phyloP scores from a whole-genome alignment of 495 filamentous ascomycete species.

The Aspergillus cavernicola region DNA sequence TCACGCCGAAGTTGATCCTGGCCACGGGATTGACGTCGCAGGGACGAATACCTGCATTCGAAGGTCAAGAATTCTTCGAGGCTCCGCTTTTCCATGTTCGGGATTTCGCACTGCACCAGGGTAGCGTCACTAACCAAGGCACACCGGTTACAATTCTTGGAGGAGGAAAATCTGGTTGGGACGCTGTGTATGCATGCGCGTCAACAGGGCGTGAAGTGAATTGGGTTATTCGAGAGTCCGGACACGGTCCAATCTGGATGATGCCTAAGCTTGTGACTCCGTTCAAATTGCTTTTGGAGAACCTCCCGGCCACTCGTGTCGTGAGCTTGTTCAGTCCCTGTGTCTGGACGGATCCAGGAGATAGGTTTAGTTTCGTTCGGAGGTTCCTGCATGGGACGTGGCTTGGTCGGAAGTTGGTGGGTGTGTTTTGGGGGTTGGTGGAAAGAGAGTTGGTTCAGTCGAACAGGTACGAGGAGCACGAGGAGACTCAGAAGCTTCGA shows the following conservation, averaged over 20 bases:
- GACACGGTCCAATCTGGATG: constrained; percentile 72
- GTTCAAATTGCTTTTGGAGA: constrained; percentile 54
- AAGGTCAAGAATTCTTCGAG: constrained; percentile 47
- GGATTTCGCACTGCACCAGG: constrained; percentile 48
- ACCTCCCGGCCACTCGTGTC: constrained; percentile 60
- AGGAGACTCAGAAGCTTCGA: constrained; percentile 58
- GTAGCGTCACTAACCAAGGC: constrained; percentile 21
- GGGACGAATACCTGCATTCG: constrained; percentile 49
- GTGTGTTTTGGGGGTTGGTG: constrained; percentile 63
- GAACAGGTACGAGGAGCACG: constrained; percentile 57
- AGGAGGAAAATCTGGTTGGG: constrained; percentile 70
- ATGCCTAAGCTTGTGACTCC: constrained; percentile 49
- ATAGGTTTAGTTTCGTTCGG: constrained; percentile 24
- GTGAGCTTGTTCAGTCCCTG: constrained; percentile 62
- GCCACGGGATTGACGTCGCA: constrained; percentile 66
- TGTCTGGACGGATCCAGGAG: constrained; percentile 47
- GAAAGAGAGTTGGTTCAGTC: constrained; percentile 55
- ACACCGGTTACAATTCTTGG: constrained; percentile 58
- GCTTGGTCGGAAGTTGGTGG: constrained; percentile 62
- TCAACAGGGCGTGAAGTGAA: constrained; percentile 61
- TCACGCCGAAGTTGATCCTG: constrained; percentile 65
- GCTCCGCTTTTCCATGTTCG: constrained; percentile 61
- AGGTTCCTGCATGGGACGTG: constrained; percentile 62
- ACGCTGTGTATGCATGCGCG: constrained; percentile 67
- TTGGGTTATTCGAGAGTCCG: constrained; percentile 75